Evolutionary conservation across 1,139 yeast species (phyloP).

Genomic region (Saccharomyces hybrid): DNA sequence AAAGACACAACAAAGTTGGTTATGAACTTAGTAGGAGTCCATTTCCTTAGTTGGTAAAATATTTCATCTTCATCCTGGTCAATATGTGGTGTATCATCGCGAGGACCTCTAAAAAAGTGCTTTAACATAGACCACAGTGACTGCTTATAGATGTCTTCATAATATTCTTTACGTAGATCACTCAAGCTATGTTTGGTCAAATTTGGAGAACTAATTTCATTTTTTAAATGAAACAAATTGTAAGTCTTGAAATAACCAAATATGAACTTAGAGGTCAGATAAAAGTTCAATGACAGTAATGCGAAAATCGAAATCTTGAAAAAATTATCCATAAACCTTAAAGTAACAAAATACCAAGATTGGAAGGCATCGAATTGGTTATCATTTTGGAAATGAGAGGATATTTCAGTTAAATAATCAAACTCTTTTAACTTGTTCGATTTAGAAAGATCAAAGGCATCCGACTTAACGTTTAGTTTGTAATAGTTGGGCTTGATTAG

Average conservation of each 20-base stretch:
- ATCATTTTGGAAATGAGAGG: constrained; percentile 3
- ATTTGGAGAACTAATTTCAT: constrained; percentile 17
- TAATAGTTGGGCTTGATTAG: constrained; percentile 24
- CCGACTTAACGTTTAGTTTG: constrained; percentile 18
- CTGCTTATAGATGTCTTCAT: constrained; percentile 15
- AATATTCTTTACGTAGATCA: constrained; percentile 20
- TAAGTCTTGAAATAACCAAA: constrained; percentile 19
- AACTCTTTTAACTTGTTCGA: constrained; percentile 25
- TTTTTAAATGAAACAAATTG: constrained; percentile 18
- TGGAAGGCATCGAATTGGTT: neutral
- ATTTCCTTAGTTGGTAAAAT: constrained; percentile 48
- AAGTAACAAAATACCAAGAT: constrained; percentile 10
- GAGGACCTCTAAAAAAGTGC: constrained; percentile 6
- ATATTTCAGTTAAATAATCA: constrained; percentile 21
- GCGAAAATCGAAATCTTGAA: constrained; percentile 7
- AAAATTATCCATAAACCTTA: constrained; percentile 14
- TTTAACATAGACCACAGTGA: constrained; percentile 22
- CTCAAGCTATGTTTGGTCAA: constrained; percentile 17
- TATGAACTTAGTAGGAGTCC: constrained; percentile 52
- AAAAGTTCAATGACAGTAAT: constrained; percentile 14
- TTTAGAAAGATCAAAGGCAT: constrained; percentile 27
- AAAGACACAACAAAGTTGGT: constrained; percentile 44
- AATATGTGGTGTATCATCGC: neutral
- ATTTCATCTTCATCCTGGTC: constrained; percentile 8
- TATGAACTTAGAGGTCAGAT: constrained; percentile 16